phyloP scores from a whole-genome alignment of 192 early-diverging fungal species.

The Chytriomyces sp. region DNA sequence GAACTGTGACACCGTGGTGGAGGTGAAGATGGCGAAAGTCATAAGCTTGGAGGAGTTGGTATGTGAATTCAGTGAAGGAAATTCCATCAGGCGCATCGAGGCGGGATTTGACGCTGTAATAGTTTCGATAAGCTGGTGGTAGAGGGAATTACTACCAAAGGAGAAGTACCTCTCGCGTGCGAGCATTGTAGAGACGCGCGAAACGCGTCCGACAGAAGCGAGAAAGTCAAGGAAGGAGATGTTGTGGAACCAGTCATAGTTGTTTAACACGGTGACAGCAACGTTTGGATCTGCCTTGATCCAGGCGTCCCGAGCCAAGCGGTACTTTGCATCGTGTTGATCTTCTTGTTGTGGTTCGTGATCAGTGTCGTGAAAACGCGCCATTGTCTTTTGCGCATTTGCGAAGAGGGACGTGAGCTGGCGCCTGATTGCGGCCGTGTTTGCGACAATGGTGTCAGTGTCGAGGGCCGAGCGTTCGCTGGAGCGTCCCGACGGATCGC shows the following conservation, averaged over 20 bases:
- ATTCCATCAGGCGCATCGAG: constrained; percentile 81
- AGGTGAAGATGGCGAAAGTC: constrained; percentile 87
- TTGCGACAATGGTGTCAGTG: constrained; percentile 54
- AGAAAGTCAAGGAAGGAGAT: constrained; percentile 79
- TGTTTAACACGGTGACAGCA: constrained; percentile 66
- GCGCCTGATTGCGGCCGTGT: constrained; percentile 66
- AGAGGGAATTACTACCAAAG: constrained; percentile 13
- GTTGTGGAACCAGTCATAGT: constrained; percentile 75
- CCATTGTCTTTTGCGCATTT: constrained; percentile 24
- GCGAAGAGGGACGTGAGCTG: constrained; percentile 76
- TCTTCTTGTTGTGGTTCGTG: too few species aligned
- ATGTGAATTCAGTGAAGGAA: constrained; percentile 95
- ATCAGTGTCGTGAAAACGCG: too few species aligned
- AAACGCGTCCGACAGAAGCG: constrained; percentile 74
- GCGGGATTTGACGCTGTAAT: constrained; percentile 75
- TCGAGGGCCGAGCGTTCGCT: constrained; percentile 77
- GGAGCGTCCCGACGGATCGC: constrained; percentile 87
- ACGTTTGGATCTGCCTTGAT: background rate
- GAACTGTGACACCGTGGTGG: constrained; percentile 63
- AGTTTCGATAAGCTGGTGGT: background rate
- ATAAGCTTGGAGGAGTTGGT: constrained; percentile 93
- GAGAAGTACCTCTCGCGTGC: constrained; percentile 71
- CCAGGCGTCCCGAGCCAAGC: background rate
- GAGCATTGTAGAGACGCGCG: constrained; percentile 83
- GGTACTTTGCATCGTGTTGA: background rate